phyloP scores from a whole-genome alignment of 2,329 filamentous ascomycete genomes.

The Penicillium sp. region DNA sequence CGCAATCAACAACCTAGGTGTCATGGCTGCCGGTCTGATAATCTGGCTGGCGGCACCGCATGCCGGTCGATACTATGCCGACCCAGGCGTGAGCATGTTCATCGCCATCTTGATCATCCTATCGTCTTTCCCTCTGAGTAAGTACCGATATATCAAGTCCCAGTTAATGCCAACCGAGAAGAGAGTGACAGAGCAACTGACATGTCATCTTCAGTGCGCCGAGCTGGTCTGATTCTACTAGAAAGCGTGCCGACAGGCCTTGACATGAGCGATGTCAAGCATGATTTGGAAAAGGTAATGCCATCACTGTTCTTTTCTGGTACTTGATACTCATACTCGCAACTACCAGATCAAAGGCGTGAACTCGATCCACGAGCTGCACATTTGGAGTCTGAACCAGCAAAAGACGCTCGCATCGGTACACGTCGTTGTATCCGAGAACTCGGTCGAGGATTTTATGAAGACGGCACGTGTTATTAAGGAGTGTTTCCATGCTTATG shows the following conservation, averaged over 20 bases:
- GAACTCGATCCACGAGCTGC: conserved; percentile 65
- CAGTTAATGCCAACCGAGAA: background rate
- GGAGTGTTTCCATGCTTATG: conserved; percentile 69
- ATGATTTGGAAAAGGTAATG: conserved; percentile 62
- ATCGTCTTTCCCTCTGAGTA: conserved; percentile 56
- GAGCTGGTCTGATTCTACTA: conserved; percentile 60
- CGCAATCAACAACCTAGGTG: conserved; percentile 70
- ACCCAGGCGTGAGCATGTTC: conserved; percentile 64
- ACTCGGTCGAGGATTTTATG: conserved; percentile 57
- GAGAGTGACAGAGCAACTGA: background rate
- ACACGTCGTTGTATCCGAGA: conserved; percentile 61
- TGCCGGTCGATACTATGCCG: conserved; percentile 61
- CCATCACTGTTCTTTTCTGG: background rate
- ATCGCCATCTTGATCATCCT: conserved; percentile 70
- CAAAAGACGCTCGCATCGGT: conserved; percentile 65
- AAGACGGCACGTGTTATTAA: conserved; percentile 58
- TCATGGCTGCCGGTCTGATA: conserved; percentile 65
- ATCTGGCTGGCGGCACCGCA: conserved; percentile 63
- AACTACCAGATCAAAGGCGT: conserved; percentile 59
- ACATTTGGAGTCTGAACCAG: conserved; percentile 71
- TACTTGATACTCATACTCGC: conserved; percentile 12
- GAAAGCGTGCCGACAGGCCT: conserved; percentile 62
- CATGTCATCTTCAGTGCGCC: conserved; percentile 21
- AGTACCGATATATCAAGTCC: background rate
- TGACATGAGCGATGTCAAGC: conserved; percentile 59